A percentile compares a stretch with the other conserved stretches of the same genome.
Evolutionary conservation across 2,329 filamentous ascomycete species (phyloP).

Genomic region (Neofusicoccum umdonicola): DNA sequence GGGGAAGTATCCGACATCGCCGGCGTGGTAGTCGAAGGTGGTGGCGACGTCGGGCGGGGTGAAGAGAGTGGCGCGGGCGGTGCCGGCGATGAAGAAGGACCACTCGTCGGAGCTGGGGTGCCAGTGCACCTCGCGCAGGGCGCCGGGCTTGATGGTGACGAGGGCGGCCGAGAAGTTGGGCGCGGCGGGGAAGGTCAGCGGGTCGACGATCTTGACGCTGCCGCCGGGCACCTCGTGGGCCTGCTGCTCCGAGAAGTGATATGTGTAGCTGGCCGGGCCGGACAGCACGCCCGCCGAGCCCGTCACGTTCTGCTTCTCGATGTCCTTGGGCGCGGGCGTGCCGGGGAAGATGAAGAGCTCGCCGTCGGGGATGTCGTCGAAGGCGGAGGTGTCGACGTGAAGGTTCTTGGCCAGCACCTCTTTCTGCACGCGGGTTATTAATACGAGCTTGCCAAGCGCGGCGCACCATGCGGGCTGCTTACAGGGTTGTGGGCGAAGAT

Average conservation of each 20-base stretch:
- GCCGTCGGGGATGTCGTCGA: constrained; percentile 48
- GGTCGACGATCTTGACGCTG: constrained; percentile 22
- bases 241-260: constrained; percentile 48
- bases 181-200: constrained; percentile 20
- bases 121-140: constrained; percentile 23
- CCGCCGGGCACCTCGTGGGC: constrained; percentile 24
- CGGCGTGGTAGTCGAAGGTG: constrained; percentile 21
- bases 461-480: neutral
- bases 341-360: constrained; percentile 57
- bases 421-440: constrained; percentile 28
- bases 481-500: constrained; percentile 21
- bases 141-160: constrained; percentile 22
- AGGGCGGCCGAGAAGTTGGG: constrained; percentile 20
- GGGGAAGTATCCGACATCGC: constrained; percentile 21
- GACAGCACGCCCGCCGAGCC: constrained; percentile 45
- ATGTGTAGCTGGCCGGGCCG: constrained; percentile 45
- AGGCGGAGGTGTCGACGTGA: constrained; percentile 46
- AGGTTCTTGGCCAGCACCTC: constrained; percentile 57
- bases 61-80: constrained; percentile 20
- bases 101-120: constrained; percentile 20
- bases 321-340: constrained; percentile 46
- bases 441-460: neutral
- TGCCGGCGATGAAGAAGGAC: constrained; percentile 20
- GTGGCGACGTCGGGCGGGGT: constrained; percentile 18
- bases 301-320: constrained; percentile 49